A percentile compares a stretch with the other conserved stretches of the same genome.
phyloP scores from a whole-genome alignment of 768 basidiomycete species.

The Phanerodontia chrysosporium region DNA sequence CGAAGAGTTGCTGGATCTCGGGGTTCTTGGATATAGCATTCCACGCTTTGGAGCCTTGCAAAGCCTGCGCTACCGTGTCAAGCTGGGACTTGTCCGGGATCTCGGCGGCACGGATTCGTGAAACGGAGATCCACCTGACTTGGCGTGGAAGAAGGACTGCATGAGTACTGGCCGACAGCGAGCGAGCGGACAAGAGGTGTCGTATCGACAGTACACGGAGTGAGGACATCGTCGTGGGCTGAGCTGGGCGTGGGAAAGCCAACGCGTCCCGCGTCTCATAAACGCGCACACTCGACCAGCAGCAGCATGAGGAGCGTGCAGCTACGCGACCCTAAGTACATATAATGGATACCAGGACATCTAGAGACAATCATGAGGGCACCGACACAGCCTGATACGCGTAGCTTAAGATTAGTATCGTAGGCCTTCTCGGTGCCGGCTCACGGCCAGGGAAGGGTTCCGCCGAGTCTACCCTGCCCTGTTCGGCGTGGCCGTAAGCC shows the following conservation, averaged over 20 bases:
- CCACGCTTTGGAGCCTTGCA: constrained; percentile 7
- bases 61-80: not conserved
- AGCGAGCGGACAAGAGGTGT: not conserved
- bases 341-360: too few species aligned
- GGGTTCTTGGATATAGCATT: constrained; percentile 8
- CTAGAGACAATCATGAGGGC: too few species aligned
- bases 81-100: constrained; percentile 1
- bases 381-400: too few species aligned
- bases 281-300: too few species aligned
- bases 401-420: too few species aligned
- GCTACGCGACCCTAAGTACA: too few species aligned
- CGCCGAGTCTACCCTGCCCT: too few species aligned
- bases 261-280: not conserved
- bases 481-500: too few species aligned
- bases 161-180: not conserved
- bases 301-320: not conserved
- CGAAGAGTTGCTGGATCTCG: constrained; percentile 6
- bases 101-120: not conserved
- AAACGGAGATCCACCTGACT: not conserved
- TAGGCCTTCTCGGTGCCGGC: too few species aligned
- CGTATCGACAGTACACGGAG: not conserved
- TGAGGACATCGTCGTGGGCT: not conserved
- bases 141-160: not conserved
- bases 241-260: not conserved
- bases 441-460: too few species aligned